These are phyloP conservation scores for Teratosphaeriaceae sp. DNA, from an alignment of 2,329 filamentous ascomycete genomes.

Conservation along the genomic window DNA sequence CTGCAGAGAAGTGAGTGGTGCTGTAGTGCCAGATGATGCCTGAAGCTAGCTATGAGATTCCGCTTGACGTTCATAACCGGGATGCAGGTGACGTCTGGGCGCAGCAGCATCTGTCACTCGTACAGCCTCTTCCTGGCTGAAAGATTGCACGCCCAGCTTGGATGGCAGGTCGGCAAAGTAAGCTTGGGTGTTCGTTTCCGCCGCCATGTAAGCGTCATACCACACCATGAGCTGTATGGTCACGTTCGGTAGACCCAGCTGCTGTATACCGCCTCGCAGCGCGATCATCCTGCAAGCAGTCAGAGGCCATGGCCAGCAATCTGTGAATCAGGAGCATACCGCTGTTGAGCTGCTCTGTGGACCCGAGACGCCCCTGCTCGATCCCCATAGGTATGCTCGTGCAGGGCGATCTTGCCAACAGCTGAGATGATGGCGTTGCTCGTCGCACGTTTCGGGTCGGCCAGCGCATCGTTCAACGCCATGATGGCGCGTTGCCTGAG, in stretches of 20 bases:
- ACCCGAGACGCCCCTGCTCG: conserved; percentile 13
- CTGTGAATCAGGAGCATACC: not conserved
- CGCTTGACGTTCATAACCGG: no score
- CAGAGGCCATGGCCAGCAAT: not conserved
- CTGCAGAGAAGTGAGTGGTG: not conserved
- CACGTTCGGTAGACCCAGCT: conserved; percentile 6
- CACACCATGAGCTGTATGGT: conserved; percentile 11
- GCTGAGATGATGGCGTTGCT: conserved; percentile 18
- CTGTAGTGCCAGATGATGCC: no score
- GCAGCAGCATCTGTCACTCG: conserved; percentile 8
- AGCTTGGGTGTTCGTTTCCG: conserved; percentile 6
- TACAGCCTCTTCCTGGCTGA: conserved; percentile 6
- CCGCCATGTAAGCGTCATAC: conserved; percentile 12
- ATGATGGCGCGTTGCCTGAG: conserved; percentile 6
- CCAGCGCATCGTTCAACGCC: conserved; percentile 18
- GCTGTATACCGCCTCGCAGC: conserved; percentile 10
- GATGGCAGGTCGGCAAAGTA: conserved; percentile 8
- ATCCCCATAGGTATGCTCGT: conserved; percentile 21
- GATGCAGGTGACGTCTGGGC: conserved; percentile 7
- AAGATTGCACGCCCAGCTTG: conserved; percentile 3
- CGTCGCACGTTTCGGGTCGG: conserved; percentile 14
- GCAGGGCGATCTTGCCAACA: conserved; percentile 19
- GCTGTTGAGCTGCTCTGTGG: conserved; percentile 15
- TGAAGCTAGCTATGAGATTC: no score
- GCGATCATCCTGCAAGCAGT: conserved; percentile 11